A percentile compares a stretch with the other conserved stretches of the same genome.
Conservation (phyloP, 768 basidiomycete species). For the Boletus edulis region DNA sequence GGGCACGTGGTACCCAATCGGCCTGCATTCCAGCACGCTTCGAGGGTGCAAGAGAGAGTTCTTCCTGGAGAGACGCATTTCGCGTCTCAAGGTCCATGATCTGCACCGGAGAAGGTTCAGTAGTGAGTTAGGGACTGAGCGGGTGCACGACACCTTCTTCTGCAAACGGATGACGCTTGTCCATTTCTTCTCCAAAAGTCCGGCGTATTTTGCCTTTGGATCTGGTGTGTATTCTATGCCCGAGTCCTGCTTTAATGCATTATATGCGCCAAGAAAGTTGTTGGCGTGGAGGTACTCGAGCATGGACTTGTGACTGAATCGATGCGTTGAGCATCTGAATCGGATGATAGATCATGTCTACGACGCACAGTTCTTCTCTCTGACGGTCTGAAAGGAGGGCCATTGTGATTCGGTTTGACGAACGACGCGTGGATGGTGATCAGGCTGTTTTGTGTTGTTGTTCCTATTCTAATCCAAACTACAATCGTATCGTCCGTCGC, state of each 20-base stretch:
- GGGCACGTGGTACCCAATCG: constrained; percentile 88
- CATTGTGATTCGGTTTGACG: constrained; percentile 25
- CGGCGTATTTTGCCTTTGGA: constrained; percentile 82
- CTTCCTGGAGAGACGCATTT: constrained; percentile 76
- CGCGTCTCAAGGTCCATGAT: constrained; percentile 94
- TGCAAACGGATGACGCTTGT: constrained; percentile 93
- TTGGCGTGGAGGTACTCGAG: constrained; percentile 72
- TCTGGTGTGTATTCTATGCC: constrained; percentile 72
- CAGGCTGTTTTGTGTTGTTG: constrained; percentile 34
- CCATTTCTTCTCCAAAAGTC: constrained; percentile 97
- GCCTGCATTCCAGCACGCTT: constrained; percentile 59
- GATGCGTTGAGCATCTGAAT: constrained; percentile 12
- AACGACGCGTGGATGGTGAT: constrained; percentile 5
- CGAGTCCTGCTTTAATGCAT: constrained; percentile 54
- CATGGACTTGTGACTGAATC: constrained; percentile 71
- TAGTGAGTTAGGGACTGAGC: constrained; percentile 5
- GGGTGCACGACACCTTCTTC: constrained; percentile 66
- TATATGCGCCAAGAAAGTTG: constrained; percentile 61
- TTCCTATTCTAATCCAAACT: neutral
- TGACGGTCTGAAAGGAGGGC: constrained; percentile 45
- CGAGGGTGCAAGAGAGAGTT: constrained; percentile 48
- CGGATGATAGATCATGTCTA: constrained; percentile 1
- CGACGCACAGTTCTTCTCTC: constrained; percentile 46
- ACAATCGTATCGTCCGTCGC: constrained; percentile 15
- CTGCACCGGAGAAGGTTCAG: constrained; percentile 38